A percentile compares a stretch with the other conserved stretches of the same genome.
phyloP scores from a whole-genome alignment of 768 basidiomycete genomes.

The Termitomyces sp. region DNA sequence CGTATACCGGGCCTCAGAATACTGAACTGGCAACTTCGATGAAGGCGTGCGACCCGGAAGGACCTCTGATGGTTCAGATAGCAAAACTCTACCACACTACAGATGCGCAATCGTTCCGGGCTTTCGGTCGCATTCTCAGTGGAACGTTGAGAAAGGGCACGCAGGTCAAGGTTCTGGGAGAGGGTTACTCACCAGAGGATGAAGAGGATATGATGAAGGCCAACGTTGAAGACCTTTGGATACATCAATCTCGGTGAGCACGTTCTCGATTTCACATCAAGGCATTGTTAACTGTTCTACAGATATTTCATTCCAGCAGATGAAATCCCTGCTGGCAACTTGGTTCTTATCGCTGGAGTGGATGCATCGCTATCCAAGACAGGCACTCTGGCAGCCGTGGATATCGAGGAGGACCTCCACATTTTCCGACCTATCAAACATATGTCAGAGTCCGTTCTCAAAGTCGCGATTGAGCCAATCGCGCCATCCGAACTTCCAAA shows the following conservation, averaged over 20 bases:
- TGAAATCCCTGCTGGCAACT: constrained; percentile 87
- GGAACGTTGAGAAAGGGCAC: constrained; percentile 84
- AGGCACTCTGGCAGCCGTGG: constrained; percentile 75
- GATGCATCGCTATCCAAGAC: constrained; percentile 95
- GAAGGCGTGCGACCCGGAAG: constrained; percentile 78
- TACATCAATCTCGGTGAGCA: constrained; percentile 82
- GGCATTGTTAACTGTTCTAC: constrained; percentile 9
- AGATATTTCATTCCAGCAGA: constrained; percentile 92
- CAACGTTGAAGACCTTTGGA: constrained; percentile 83
- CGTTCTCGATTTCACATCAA: background rate
- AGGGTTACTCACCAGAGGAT: constrained; percentile 97
- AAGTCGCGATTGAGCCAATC: constrained; percentile 98
- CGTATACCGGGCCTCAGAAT: constrained; percentile 86
- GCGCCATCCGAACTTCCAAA: constrained; percentile 97
- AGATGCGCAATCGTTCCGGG: constrained; percentile 94
- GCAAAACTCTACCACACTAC: constrained; percentile 95
- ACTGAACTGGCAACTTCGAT: constrained; percentile 77
- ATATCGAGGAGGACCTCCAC: constrained; percentile 82
- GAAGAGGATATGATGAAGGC: constrained; percentile 96
- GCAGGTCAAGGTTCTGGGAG: constrained; percentile 93
- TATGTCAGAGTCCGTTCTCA: constrained; percentile 94
- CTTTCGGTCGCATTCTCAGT: constrained; percentile 91
- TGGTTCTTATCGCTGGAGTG: constrained; percentile 89
- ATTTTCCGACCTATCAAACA: constrained; percentile 97
- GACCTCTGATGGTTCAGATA: constrained; percentile 90